Evolutionary conservation across 495 filamentous ascomycete genomes (phyloP), one percentile per base, ranked within the genome.

Genomic region (Penicillium chermesinum): DNA sequence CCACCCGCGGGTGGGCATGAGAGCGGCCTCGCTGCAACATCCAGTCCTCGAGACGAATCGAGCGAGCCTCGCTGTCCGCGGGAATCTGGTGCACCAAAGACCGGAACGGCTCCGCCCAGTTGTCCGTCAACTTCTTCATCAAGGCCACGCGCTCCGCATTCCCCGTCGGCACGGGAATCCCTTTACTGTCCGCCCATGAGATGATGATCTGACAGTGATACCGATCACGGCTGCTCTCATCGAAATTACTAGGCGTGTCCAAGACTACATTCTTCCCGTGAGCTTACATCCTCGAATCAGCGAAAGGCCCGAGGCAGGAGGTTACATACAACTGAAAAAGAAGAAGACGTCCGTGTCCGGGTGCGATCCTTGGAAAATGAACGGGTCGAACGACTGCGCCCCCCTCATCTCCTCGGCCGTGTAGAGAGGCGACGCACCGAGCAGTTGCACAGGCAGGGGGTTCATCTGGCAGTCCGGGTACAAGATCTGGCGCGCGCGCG

Each of bases 341-440:
- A 83, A 47, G 56, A 76, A 85, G 3, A 75, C 69, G 19, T 77
- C 65, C 9, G 81, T 76, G 10, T 69, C 62, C 0, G 82, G 80
- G 41, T 83, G 72, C 3, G 73, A 69, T 1, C 81, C 80, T 40
- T 84, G 80, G 38, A 85, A 78, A 34, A 86, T 77, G 18, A 75
- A 76, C 1, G 81, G 79, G 41, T 85, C 80, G 14, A 83, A 70
- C 3, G 62, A 63, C 13, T 71, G 60, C 20, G 77, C 67, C 4
- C 67, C 67, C 1, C 59, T 57, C 25, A 71, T 59, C 37, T 76
- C 62, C 35, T 62, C 62, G 0, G 62, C 47, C 0, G 67, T 65
- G 25, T 81, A 73, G 2, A 62, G 49, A 1, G 72, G 57, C 1
- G 67, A 65, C 9, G 65, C 67, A 4, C 80, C 78, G 0, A 78